A percentile compares a stretch with the other conserved stretches of the same genome.
Evolutionary conservation across 1,139 yeast genomes (phyloP).

Genomic region (Saccharomycopsis crataegensis): DNA sequence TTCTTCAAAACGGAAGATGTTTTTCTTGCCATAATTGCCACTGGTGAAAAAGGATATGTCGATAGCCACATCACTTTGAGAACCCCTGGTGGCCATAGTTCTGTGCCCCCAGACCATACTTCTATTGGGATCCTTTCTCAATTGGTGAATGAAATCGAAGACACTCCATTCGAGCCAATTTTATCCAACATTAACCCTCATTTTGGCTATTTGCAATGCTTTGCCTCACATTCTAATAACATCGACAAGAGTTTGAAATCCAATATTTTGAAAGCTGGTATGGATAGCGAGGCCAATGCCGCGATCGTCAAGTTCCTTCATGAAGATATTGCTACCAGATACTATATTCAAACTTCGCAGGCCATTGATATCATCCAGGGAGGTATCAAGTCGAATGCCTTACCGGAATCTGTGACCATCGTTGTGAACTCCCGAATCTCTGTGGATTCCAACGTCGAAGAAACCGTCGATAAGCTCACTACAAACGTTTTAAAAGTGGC

Average conservation of each 20-base stretch:
- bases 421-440: constrained; percentile 43
- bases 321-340: constrained; percentile 28
- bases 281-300: constrained; percentile 36
- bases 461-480: constrained; percentile 33
- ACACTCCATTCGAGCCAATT: constrained; percentile 38
- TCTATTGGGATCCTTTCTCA: constrained; percentile 64
- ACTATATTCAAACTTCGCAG: constrained; percentile 48
- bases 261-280: constrained; percentile 37
- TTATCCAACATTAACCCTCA: constrained; percentile 45
- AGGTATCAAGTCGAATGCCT: constrained; percentile 52
- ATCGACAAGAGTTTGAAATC: constrained; percentile 22
- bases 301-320: constrained; percentile 32
- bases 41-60: constrained; percentile 61
- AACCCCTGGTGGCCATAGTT: constrained; percentile 69
- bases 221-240: constrained; percentile 34
- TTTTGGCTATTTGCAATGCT: constrained; percentile 38
- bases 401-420: constrained; percentile 43
- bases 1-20: constrained; percentile 35
- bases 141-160: constrained; percentile 43
- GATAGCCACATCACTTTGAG: constrained; percentile 41
- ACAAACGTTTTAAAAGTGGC: constrained; percentile 35
- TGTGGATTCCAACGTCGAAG: constrained; percentile 33
- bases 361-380: constrained; percentile 54
- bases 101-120: constrained; percentile 66
- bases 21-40: constrained; percentile 49